A percentile compares a stretch with the other conserved stretches of the same genome.
These are phyloP conservation scores for Polygonum aviculare DNA, from an alignment of 148 eudicot genomes.

Conservation along the genomic window DNA sequence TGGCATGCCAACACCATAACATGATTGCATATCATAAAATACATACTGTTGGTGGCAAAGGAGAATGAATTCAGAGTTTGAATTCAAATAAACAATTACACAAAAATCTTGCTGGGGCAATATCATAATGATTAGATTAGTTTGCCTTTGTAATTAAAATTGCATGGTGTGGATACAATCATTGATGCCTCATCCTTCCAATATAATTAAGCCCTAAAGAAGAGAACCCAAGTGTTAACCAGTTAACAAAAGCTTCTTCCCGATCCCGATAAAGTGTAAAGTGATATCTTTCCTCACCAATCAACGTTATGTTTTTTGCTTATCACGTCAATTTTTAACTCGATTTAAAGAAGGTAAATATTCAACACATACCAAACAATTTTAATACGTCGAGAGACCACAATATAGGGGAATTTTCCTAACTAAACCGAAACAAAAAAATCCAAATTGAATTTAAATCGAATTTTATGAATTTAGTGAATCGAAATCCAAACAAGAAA, in stretches of 20 bases:
- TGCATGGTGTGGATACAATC: slow-evolving; percentile 1
- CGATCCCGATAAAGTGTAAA: background rate
- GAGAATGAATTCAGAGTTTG: background rate
- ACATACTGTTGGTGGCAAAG: background rate
- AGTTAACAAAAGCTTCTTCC: background rate
- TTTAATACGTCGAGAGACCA: too few species aligned
- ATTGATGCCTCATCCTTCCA: background rate
- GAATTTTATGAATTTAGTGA: too few species aligned
- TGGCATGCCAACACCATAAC: background rate
- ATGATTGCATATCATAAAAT: background rate
- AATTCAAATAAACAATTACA: background rate
- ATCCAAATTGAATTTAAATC: too few species aligned
- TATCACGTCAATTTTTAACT: background rate
- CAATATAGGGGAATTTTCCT: too few species aligned
- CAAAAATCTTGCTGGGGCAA: background rate
- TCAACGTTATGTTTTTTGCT: background rate
- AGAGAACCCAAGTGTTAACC: background rate
- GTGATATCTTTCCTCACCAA: background rate
- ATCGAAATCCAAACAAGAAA: too few species aligned
- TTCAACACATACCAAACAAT: too few species aligned
- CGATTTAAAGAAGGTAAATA: too few species aligned
- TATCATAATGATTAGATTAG: background rate
- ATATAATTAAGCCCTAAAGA: background rate
- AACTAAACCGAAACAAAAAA: too few species aligned
- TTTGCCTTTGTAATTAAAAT: background rate